Base-by-base conservation (phyloP, 768 basidiomycete species). In the Amanita phalloides region DNA sequence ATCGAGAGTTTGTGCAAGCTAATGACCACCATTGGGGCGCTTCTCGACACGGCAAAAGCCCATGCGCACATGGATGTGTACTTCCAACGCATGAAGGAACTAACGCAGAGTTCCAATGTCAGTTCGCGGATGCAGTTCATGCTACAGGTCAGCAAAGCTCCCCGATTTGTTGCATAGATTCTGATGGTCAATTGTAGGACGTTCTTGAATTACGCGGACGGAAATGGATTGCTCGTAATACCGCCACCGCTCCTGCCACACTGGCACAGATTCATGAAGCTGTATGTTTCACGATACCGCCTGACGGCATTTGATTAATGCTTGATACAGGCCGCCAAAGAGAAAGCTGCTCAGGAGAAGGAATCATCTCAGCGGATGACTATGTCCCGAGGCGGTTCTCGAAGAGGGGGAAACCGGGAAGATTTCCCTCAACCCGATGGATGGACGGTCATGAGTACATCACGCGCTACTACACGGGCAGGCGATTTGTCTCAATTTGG, bases 1-100 rank as follows among this genome's bases (percentile, higher is more conserved):
- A 88, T 99, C 56, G 95, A 98, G 75, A 90, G 86, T 44, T 76
- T 96, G 52, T 97, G 93, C 77, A 92, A 91, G 65, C 77, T 98
- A 49, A 66, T 99, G 48, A 78, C 85, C 20, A 97, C 95, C 5
- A 90, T 97, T 48, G 95, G 95, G 49, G 73, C 75, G 51, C 71
- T 77, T 14, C 79, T 97, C 49, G 96, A 98, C 60, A 85, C 82
- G 6, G 68, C 66, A 23, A 92, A 90, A 71, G 84, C 90, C 28
- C 80, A 77, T 45, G 84, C 82, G 13, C 87, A 90, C 60, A 87
- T 98, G 81, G 84, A 88, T 59, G 84, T 94, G 30, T 96, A 96
- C 75, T 96, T 97, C 74, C 74, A 77, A 35, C 79, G 95, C 51
- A 92, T 99, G 83, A 80, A 82, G 62, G 82, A 88, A 64, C 72